These are phyloP conservation scores for Saccharomycopsis olivae DNA, from an alignment of 805 yeast genomes.

Conservation along the genomic window DNA sequence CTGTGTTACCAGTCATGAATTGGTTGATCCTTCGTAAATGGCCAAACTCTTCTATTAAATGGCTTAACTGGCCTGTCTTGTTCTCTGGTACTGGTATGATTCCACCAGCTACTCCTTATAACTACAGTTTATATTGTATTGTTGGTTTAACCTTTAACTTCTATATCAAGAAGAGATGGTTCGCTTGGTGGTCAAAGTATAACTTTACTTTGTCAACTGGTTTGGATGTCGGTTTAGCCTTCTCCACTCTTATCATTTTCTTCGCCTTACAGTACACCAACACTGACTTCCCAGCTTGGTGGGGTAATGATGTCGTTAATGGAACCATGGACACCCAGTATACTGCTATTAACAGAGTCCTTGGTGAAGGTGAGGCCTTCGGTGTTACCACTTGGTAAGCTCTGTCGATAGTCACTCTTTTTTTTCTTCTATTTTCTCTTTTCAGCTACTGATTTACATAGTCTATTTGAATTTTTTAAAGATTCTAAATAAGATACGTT, in stretches of 20 bases:
- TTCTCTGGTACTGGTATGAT: slow-evolving; percentile 46
- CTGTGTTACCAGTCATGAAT: slow-evolving; percentile 28
- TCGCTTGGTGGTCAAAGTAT: slow-evolving; percentile 50
- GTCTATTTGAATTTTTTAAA: no score
- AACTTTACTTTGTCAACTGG: slow-evolving; percentile 51
- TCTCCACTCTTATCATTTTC: slow-evolving; percentile 45
- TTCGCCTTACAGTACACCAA: slow-evolving; percentile 38
- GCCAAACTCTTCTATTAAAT: slow-evolving; percentile 30
- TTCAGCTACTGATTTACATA: no score
- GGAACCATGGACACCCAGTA: slow-evolving; percentile 29
- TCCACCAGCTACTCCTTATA: slow-evolving; percentile 69
- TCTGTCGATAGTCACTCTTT: no score
- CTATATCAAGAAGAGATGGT: slow-evolving; percentile 34
- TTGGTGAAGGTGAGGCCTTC: slow-evolving; percentile 33
- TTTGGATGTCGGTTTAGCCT: slow-evolving; percentile 52
- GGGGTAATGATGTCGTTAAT: slow-evolving; percentile 48
- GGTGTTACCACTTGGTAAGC: no score
- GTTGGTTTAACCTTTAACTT: slow-evolving; percentile 36
- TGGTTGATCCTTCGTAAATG: slow-evolving; percentile 28
- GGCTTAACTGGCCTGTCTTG: slow-evolving; percentile 53
- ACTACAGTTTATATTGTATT: slow-evolving; percentile 44
- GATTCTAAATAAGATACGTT: no score
- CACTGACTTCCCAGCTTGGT: slow-evolving; percentile 39
- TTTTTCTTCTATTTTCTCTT: no score
- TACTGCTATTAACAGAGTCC: slow-evolving; percentile 23